Base-by-base conservation (phyloP, 2,329 filamentous ascomycete species). In the Microdochium paspali region DNA sequence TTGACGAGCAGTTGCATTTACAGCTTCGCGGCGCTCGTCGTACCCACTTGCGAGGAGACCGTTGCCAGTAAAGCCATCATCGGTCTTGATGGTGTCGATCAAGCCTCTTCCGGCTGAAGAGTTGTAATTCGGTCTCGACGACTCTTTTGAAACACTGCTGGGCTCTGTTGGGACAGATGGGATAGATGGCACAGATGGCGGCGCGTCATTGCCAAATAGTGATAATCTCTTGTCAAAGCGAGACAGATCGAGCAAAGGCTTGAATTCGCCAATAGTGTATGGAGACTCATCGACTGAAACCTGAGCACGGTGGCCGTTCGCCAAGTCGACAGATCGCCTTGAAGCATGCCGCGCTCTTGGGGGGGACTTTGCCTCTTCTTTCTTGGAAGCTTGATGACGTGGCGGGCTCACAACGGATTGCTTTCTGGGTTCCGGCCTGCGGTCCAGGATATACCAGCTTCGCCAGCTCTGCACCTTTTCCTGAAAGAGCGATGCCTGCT, bases 401-500 rank as follows among this genome's bases (percentile, higher is more conserved):
- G 20, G 48, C 52, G 2, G 55, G 52, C 79, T 63, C 80, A 67
- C 48, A 75, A 73, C 45, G 23, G n/a, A 48, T 46, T 18, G 58
- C 54, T 66, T 68, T 50, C 70, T 60, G n/a, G 71, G 72, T 47
- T 76, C 74, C 18, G 82, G 80, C 59, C 84, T 76, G 51, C 82
- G 81, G 55, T 87, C 83, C 40, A 88, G 85, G 7, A 96, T 68
- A 59, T 95, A 95, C 89, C 90, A 95, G 63, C 87, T 94, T 49
- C 91, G 80, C 90, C 90, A 96, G 32, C 69, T 69, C 51, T 95
- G 89, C 1, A 95, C 74, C 23, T 76, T 74, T 15, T 76, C 71
- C 58, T 85, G 82, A 66, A 91, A 95, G 13, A 71, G 68, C n/a
- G 76, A 73, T 1, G 87, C 87, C 1, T 82, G 65, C 1, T 69